A percentile compares a stretch with the other conserved stretches of the same genome.
These are phyloP conservation scores for Dispira parvispora DNA, from an alignment of 192 early-diverging fungal species.

Conservation along the genomic window DNA sequence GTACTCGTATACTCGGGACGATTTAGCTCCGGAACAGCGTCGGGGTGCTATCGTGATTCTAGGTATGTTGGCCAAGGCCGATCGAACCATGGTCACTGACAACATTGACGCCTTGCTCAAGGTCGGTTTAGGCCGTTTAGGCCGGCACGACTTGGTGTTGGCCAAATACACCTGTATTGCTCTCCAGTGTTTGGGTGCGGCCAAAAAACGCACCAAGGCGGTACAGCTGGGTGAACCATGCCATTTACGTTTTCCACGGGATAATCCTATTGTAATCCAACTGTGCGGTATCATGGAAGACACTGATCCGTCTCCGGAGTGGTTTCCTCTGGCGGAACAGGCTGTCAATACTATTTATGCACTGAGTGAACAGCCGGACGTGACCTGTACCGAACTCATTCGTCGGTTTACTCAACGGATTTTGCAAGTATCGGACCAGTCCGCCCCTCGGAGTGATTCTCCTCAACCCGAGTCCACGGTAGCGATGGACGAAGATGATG, in stretches of 20 bases:
- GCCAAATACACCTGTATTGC: conserved; percentile 88
- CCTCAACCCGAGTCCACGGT: background rate
- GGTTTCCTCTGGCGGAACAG: conserved; percentile 87
- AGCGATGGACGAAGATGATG: background rate
- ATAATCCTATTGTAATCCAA: conserved; percentile 36
- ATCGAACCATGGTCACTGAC: conserved; percentile 61
- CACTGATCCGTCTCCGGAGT: conserved; percentile 28
- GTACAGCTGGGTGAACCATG: conserved; percentile 8
- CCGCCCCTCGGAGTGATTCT: background rate
- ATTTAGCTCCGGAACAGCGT: conserved; percentile 51
- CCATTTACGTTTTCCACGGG: conserved; percentile 27
- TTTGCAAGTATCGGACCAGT: conserved; percentile 23
- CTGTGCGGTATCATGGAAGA: conserved; percentile 28
- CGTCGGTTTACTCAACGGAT: conserved; percentile 43
- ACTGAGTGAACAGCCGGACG: conserved; percentile 81
- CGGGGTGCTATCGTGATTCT: conserved; percentile 84
- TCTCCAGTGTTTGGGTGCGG: conserved; percentile 60
- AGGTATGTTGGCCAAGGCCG: conserved; percentile 83
- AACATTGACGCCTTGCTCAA: conserved; percentile 69
- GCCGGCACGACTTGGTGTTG: conserved; percentile 61
- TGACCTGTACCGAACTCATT: conserved; percentile 60
- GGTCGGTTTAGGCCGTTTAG: conserved; percentile 72
- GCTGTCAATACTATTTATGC: conserved; percentile 85
- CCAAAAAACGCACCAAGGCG: conserved; percentile 39
- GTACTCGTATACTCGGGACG: conserved; percentile 44